Evolutionary conservation across 2,329 filamentous ascomycete species (phyloP).

Genomic region (Ciborinia camelliae): DNA sequence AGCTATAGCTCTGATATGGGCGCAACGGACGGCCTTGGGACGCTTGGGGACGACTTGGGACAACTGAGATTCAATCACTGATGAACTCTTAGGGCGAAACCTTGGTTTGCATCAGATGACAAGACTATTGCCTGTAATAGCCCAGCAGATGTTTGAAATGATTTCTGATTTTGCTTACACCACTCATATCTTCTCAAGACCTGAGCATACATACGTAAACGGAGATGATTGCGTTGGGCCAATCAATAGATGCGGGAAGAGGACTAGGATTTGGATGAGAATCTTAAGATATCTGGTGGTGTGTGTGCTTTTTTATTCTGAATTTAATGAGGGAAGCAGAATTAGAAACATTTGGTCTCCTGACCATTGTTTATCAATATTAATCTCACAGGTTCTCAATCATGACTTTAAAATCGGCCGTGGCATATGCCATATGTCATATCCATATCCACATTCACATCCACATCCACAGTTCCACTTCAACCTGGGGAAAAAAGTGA

Average conservation of each 20-base stretch:
- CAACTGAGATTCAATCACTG: not conserved
- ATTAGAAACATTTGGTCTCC: not conserved
- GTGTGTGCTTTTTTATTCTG: too few species aligned
- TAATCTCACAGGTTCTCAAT: not conserved
- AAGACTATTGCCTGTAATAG: not conserved
- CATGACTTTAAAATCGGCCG: not conserved
- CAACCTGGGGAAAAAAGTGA: constrained; percentile 1
- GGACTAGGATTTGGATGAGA: not conserved
- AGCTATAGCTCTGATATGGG: not conserved
- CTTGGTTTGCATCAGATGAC: not conserved
- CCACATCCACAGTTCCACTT: constrained; percentile 1
- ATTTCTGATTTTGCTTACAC: constrained; percentile 1
- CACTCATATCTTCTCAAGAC: constrained; percentile 7
- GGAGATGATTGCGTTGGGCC: constrained; percentile 16
- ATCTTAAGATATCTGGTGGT: not conserved
- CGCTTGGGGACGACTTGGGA: not conserved
- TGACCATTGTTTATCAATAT: not conserved
- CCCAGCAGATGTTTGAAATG: not conserved
- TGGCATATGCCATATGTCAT: not conserved
- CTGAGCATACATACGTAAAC: constrained; percentile 23
- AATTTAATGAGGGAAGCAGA: not conserved
- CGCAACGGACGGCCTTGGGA: not conserved
- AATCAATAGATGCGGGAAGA: not conserved
- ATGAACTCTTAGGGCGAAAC: not conserved
- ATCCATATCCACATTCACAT: not conserved